A percentile compares a stretch with the other conserved stretches of the same genome.
These are phyloP conservation scores for Plasmodium adleri DNA, from an alignment of 169 alveolate species.

Conservation along the genomic window DNA sequence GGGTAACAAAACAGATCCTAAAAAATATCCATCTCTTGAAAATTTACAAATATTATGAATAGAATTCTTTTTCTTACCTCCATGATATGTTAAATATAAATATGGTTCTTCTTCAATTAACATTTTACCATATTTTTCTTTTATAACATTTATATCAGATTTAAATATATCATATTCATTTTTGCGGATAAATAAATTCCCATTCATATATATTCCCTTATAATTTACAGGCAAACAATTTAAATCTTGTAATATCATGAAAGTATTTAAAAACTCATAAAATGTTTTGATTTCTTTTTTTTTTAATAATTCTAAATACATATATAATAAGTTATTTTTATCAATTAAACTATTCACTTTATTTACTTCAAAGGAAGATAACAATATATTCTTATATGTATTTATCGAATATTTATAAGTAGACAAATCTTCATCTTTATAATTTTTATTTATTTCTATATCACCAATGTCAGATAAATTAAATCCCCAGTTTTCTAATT, in stretches of 20 bases:
- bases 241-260: slow-evolving; percentile 74
- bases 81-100: slow-evolving; percentile 73
- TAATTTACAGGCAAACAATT: slow-evolving; percentile 67
- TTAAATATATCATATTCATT: slow-evolving; percentile 7
- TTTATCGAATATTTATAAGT: slow-evolving; percentile 64
- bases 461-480: slow-evolving; percentile 65
- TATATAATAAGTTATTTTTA: slow-evolving; percentile 59
- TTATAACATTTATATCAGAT: slow-evolving; percentile 12
- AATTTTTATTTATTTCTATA: slow-evolving; percentile 47
- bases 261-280: slow-evolving; percentile 66
- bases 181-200: slow-evolving; percentile 33
- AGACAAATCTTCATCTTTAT: slow-evolving; percentile 39
- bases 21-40: slow-evolving; percentile 75
- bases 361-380: slow-evolving; percentile 35
- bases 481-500: slow-evolving; percentile 75
- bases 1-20: slow-evolving; percentile 73
- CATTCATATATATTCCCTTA: slow-evolving; percentile 60
- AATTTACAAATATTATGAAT: slow-evolving; percentile 73
- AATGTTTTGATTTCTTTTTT: slow-evolving; percentile 52
- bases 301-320: slow-evolving; percentile 51
- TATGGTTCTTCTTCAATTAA: slow-evolving; percentile 56
- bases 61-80: slow-evolving; percentile 73
- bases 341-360: slow-evolving; percentile 21
- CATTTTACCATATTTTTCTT: neutral
- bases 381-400: slow-evolving; percentile 69